phyloP scores from a whole-genome alignment of 2,329 filamentous ascomycete species.

The Aspergillus sp. region DNA sequence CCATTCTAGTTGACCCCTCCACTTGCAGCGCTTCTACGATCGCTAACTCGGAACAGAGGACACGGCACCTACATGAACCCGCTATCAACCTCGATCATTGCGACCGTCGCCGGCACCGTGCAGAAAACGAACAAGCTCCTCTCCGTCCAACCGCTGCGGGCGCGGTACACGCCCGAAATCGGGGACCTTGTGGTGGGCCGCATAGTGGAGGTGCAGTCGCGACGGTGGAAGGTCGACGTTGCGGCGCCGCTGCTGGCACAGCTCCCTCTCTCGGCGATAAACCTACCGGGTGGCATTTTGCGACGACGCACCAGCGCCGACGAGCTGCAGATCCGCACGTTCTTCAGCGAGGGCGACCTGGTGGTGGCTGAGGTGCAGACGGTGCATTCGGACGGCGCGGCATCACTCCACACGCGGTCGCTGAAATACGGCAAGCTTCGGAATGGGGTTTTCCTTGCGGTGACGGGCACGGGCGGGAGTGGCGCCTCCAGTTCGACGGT shows the following conservation, averaged over 20 bases:
- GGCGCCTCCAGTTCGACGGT: constrained; percentile 46
- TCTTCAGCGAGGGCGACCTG: constrained; percentile 93
- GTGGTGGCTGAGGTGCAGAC: constrained; percentile 93
- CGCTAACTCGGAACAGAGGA: constrained; percentile 56
- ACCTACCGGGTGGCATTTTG: constrained; percentile 89
- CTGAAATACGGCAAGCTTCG: constrained; percentile 93
- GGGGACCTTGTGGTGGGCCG: constrained; percentile 92
- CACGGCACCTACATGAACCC: constrained; percentile 82
- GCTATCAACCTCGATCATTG: constrained; percentile 67
- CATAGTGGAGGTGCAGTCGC: constrained; percentile 90
- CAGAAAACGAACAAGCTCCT: constrained; percentile 96
- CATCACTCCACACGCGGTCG: constrained; percentile 83
- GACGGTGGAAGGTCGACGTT: constrained; percentile 93
- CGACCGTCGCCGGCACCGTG: constrained; percentile 86
- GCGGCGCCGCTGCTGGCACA: constrained; percentile 81
- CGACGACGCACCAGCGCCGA: constrained; percentile 91
- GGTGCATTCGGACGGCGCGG: constrained; percentile 80
- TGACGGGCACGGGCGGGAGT: constrained; percentile 74
- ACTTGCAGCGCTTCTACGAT: constrained; percentile 29
- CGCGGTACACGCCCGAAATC: constrained; percentile 92
- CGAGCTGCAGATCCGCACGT: constrained; percentile 94
- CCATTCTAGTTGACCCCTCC: neutral
- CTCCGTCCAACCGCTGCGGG: constrained; percentile 83
- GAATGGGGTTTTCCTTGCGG: constrained; percentile 85
- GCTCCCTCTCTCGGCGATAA: constrained; percentile 85